Evolutionary conservation across 2,329 filamentous ascomycete species (phyloP).

Genomic region (Parastagonospora avenae): DNA sequence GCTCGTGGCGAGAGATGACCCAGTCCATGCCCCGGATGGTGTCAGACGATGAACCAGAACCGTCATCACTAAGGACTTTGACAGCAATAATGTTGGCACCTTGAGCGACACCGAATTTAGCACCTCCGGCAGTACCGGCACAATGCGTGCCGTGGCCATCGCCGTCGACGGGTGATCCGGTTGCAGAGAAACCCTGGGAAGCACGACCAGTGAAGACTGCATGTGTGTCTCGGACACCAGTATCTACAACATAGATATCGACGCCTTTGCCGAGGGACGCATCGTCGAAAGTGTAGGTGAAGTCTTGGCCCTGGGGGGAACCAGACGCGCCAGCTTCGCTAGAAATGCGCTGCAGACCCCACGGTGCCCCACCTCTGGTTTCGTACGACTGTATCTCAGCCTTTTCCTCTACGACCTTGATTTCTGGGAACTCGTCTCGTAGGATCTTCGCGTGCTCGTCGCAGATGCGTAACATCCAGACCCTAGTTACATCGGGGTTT

Average conservation of each 20-base stretch:
- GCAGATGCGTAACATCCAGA: conserved; percentile 50
- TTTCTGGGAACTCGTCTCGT: conserved; percentile 46
- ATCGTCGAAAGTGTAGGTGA: conserved; percentile 50
- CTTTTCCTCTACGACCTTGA: conserved; percentile 50
- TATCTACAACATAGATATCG: conserved; percentile 58
- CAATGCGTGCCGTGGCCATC: conserved; percentile 58
- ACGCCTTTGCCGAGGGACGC: conserved; percentile 47
- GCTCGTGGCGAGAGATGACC: conserved; percentile 52
- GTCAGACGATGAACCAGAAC: conserved; percentile 52
- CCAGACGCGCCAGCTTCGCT: conserved; percentile 41
- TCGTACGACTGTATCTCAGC: conserved; percentile 39
- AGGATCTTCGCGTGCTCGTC: conserved; percentile 47
- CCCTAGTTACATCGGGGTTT: conserved; percentile 47
- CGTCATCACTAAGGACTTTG: conserved; percentile 56
- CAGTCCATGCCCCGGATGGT: conserved; percentile 58
- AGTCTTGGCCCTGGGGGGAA: conserved; percentile 36
- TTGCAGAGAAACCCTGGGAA: conserved; percentile 48
- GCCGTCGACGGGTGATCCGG: conserved; percentile 41
- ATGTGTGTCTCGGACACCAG: conserved; percentile 54
- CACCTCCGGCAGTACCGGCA: conserved; percentile 52
- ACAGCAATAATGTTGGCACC: conserved; percentile 57
- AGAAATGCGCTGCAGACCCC: conserved; percentile 56
- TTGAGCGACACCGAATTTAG: conserved; percentile 54
- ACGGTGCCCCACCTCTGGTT: conserved; percentile 46
- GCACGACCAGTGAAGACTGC: conserved; percentile 53